Evolutionary conservation across 352 stramenopile genomes (phyloP), one percentile per base, ranked within the genome.

Genomic region (Pythium dissotocum): DNA sequence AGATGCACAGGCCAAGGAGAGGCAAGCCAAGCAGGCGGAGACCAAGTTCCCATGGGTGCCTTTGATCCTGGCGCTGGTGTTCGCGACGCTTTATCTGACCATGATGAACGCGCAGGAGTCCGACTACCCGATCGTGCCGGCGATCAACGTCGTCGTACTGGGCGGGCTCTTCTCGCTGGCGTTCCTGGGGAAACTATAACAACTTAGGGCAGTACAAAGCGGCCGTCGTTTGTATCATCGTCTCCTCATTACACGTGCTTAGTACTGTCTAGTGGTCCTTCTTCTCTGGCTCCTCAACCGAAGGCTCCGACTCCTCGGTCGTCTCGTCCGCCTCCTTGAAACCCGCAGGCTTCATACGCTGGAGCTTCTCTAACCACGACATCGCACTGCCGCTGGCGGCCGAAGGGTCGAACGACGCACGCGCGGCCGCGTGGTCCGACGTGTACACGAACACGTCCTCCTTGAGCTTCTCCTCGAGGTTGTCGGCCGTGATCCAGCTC

Each of bases 361-460:
- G 85, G 56, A 95, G 77, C 73, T 92, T 92, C 75, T 95, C 87
- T 65, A 95, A 73, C 87, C 87, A 95, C 65, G 87, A 94, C 60
- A 93, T 75, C 52, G 87, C 85, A 62, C 81, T 91, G 61, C 80
- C 81, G 24, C 79, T 88, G 61, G 82, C 80, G 58, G 64, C 84
- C 30, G 77, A 88, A 48, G 84, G 80, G 68, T 91, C 84, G 63
- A 92, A 91, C 67, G 80, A 80, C 44, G 80, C 80, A 58, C 84
- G 83, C 38, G 78, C 69, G 56, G 79, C 87, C 54, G 86, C 81
- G 71, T 94, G 83, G 58, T 84, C 77, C 58, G 87, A 81, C 77
- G 87, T 90, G 74, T 92, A 94, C 71, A 89, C 81, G 63, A 95
- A 95, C 57, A 93, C 80, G 53, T 93, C 87, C 61, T 94, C 85